A percentile compares a stretch with the other conserved stretches of the same genome.
Conservation (phyloP, 1,139 yeast genomes). For the Taphrina populina region DNA sequence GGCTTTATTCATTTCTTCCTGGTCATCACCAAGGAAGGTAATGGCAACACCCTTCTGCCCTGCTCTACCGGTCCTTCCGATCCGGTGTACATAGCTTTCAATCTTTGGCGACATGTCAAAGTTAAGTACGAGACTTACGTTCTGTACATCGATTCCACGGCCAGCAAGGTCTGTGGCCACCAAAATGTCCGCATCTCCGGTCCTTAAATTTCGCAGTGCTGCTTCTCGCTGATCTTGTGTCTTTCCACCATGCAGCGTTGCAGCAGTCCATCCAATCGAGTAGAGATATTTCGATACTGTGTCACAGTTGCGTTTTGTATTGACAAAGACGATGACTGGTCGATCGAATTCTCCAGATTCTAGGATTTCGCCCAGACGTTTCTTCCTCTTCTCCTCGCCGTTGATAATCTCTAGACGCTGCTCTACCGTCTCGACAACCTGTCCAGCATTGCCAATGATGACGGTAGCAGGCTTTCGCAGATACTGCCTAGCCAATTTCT, state of each 20-base stretch:
- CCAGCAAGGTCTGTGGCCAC: slow-evolving; percentile 97
- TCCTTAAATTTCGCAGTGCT: slow-evolving; percentile 65
- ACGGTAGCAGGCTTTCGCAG: slow-evolving; percentile 62
- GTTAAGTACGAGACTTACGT: slow-evolving; percentile 80
- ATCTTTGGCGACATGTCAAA: slow-evolving; percentile 75
- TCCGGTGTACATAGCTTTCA: slow-evolving; percentile 86
- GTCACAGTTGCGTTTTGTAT: slow-evolving; percentile 73
- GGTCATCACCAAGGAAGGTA: slow-evolving; percentile 65
- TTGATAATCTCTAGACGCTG: slow-evolving; percentile 63
- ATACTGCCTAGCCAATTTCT: slow-evolving; percentile 62
- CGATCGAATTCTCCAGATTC: slow-evolving; percentile 46
- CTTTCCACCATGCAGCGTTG: slow-evolving; percentile 80
- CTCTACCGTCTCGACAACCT: slow-evolving; percentile 64
- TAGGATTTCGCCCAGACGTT: slow-evolving; percentile 47
- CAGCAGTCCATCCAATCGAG: slow-evolving; percentile 53
- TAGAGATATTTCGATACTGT: slow-evolving; percentile 54
- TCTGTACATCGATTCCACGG: slow-evolving; percentile 88
- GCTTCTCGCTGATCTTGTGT: slow-evolving; percentile 82
- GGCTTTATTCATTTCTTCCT: slow-evolving; percentile 46
- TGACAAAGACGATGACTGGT: slow-evolving; percentile 79
- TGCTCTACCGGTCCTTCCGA: slow-evolving; percentile 96
- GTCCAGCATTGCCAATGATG: slow-evolving; percentile 61
- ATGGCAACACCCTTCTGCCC: slow-evolving; percentile 74
- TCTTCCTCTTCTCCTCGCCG: slow-evolving; percentile 48
- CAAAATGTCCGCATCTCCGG: slow-evolving; percentile 61